Percentiles rank a stretch among this genome's conserved stretches.
phyloP scores from a whole-genome alignment of 495 filamentous ascomycete species.

The Lepidopterella palustris region DNA sequence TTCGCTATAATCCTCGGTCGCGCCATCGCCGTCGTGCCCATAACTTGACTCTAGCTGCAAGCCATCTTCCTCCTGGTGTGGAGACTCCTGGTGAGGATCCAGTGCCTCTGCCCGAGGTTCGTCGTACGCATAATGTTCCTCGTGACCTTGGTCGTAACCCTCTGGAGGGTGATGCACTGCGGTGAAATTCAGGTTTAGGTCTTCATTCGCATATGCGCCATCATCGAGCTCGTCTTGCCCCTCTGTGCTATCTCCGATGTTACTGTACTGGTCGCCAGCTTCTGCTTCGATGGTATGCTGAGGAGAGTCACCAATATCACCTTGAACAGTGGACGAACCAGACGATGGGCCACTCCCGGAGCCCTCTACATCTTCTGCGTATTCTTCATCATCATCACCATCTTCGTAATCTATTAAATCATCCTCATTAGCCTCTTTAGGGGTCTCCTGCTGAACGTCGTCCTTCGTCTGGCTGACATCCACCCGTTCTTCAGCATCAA shows the following conservation, averaged over 20 bases:
- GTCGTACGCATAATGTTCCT: neutral
- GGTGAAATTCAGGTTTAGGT: neutral
- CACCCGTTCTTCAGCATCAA: too few species aligned
- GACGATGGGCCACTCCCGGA: conserved; percentile 1
- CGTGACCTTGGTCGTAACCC: neutral
- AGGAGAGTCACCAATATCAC: neutral
- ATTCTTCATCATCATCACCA: conserved; percentile 21
- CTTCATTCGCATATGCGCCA: neutral
- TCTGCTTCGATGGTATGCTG: neutral
- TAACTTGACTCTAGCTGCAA: neutral
- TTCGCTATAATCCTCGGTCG: neutral
- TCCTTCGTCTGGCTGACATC: too few species aligned
- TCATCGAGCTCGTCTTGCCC: neutral
- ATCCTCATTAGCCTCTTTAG: neutral
- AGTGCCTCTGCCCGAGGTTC: neutral
- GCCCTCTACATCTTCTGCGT: conserved; percentile 19
- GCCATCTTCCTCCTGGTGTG: neutral
- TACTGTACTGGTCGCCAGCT: neutral
- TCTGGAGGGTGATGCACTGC: neutral
- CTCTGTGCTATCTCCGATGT: neutral
- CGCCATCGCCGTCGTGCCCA: neutral
- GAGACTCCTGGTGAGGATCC: neutral
- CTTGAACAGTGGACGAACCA: conserved; percentile 17
- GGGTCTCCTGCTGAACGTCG: neutral
- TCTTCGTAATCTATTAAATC: conserved; percentile 21